Evolutionary conservation across 2,329 filamentous ascomycete genomes (phyloP).

Genomic region (Cytospora paraplurivora): DNA sequence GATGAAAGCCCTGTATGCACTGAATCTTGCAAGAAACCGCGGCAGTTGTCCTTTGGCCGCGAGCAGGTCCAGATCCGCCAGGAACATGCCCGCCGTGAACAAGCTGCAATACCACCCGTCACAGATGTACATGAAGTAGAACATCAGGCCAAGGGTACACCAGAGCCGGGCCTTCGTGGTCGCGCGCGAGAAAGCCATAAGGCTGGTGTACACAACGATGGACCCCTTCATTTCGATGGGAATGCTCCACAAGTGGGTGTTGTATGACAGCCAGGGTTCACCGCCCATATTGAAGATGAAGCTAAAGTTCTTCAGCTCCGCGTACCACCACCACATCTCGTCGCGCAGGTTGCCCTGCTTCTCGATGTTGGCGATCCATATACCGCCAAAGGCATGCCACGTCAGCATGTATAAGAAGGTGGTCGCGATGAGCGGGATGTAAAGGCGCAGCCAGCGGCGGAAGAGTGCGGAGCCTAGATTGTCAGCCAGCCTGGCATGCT

Average conservation of each 20-base stretch:
- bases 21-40: conserved; percentile 46
- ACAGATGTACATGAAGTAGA: conserved; percentile 68
- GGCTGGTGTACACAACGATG: conserved; percentile 60
- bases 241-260: conserved; percentile 65
- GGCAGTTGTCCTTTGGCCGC: conserved; percentile 53
- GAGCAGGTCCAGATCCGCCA: conserved; percentile 63
- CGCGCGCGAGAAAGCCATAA: conserved; percentile 59
- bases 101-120: conserved; percentile 65
- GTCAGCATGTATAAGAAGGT: conserved; percentile 56
- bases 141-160: conserved; percentile 54
- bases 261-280: conserved; percentile 58
- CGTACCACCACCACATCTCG: conserved; percentile 53
- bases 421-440: conserved; percentile 54
- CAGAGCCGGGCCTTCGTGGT: conserved; percentile 56
- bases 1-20: conserved; percentile 52
- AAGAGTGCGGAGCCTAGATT: conserved; percentile 51
- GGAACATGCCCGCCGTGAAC: conserved; percentile 63
- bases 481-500: conserved; percentile 45
- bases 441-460: conserved; percentile 53
- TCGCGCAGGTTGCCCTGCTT: conserved; percentile 45
- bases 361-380: conserved; percentile 45
- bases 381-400: conserved; percentile 55
- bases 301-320: conserved; percentile 68
- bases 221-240: conserved; percentile 66
- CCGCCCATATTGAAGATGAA: conserved; percentile 64